phyloP scores from a whole-genome alignment of 2,329 filamentous ascomycete genomes.

The Sporothrix curviconia region DNA sequence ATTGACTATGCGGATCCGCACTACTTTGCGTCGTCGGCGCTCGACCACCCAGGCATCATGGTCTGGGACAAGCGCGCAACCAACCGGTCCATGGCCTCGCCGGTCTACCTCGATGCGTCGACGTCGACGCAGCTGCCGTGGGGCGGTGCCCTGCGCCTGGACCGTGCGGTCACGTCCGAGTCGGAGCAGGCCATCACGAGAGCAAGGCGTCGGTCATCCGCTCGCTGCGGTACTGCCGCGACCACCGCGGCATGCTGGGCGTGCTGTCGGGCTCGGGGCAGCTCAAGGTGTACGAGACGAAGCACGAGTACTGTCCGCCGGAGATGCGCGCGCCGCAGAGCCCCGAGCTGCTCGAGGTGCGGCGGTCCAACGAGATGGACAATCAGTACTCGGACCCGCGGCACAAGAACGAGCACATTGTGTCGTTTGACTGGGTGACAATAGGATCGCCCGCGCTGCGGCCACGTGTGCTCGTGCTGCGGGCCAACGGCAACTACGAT shows the following conservation, averaged over 20 bases:
- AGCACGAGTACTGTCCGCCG: conserved; percentile 44
- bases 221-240: conserved; percentile 56
- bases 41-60: conserved; percentile 67
- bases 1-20: conserved; percentile 77
- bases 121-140: conserved; percentile 56
- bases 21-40: conserved; percentile 74
- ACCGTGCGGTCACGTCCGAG: conserved; percentile 51
- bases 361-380: conserved; percentile 56
- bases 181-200: conserved; percentile 43
- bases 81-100: conserved; percentile 45
- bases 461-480: conserved; percentile 52
- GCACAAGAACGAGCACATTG: conserved; percentile 53
- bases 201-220: conserved; percentile 56
- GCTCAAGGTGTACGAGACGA: conserved; percentile 54
- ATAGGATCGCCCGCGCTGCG: conserved; percentile 48
- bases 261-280: conserved; percentile 58
- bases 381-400: conserved; percentile 47
- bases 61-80: conserved; percentile 71
- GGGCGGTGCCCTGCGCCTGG: conserved; percentile 54
- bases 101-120: conserved; percentile 52
- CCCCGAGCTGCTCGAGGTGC: conserved; percentile 54
- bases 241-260: conserved; percentile 54
- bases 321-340: conserved; percentile 38
- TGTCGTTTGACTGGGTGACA: conserved; percentile 63
- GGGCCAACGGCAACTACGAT: conserved; percentile 55